Base-by-base conservation (phyloP, 257 asterid species). In the Solanum habrochaites region DNA sequence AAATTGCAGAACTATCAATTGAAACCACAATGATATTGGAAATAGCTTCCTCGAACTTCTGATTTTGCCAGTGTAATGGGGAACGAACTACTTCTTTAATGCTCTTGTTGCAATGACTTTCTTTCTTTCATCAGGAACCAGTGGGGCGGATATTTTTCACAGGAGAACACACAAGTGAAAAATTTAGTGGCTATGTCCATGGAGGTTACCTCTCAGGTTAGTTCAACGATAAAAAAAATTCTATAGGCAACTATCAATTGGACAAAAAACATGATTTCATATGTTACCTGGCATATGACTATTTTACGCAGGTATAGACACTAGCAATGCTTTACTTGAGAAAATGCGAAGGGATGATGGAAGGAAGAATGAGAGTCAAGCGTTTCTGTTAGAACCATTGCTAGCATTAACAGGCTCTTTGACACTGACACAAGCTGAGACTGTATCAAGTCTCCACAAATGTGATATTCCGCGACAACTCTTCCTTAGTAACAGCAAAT, bases 181-280 rank as follows among this genome's bases (percentile, higher is more conserved):
- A 95, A 45, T 96, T 95, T 74, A 95, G 89, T 52, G 99, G 98
- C 88, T 96, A 93, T 29, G 99, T 96, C 85, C 99, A 96, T 45
- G 99, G 98, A 88, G 98, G 95, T 66, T 95, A 96, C 90, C 95
- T 96, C 85, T 94, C 99, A 89, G 99, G 99, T 95, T 47, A 86
- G 37, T 45, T 16, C 39, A 82, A 43, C 23, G 39, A 11, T 47
- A 67, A 42, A 3, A 18, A 25, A 4, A 20, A 20, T 1, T 6
- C 70, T 9, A 8, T 45, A 31, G 39, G 4, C 47, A 37, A 29
- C 66, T 14, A 32, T 10, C 31, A 13, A 74, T 67, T 25, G 62
- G 29, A 21, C 62, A 20, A 71, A 37, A 9, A 49, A 1, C 37
- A 84, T 27, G n/a, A 49, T 60, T 66, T 83, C 52, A 67, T 42